Evolutionary conservation across 208 protist genomes (phyloP).

Genomic region (Tritrichomonas musculus): DNA sequence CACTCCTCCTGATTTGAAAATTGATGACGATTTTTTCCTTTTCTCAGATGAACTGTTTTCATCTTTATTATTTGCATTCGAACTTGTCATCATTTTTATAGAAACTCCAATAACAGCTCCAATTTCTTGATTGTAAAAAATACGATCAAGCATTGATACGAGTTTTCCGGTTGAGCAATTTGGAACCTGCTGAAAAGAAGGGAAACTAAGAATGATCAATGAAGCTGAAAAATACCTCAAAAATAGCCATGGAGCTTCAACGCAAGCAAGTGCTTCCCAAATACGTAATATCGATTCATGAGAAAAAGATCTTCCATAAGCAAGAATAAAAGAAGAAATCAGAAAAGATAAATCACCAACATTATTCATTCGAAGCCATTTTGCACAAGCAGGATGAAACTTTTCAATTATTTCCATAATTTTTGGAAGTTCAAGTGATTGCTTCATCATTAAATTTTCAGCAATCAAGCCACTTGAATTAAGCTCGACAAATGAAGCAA

Average conservation of each 20-base stretch:
- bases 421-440: neutral
- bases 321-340: constrained; percentile 10
- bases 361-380: neutral
- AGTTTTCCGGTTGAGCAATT: constrained; percentile 29
- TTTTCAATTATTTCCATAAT: neutral
- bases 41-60: too few species aligned
- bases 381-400: neutral
- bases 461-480: constrained; percentile 21
- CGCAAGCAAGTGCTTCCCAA: neutral
- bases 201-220: neutral
- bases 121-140: neutral
- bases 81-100: neutral
- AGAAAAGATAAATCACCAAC: constrained; percentile 16
- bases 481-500: constrained; percentile 1
- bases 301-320: neutral
- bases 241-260: neutral
- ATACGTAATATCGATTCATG: neutral
- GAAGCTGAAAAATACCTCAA: constrained; percentile 8
- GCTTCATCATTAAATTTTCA: neutral
- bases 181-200: neutral
- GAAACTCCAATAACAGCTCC: constrained; percentile 1
- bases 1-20: too few species aligned
- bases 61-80: too few species aligned
- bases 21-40: too few species aligned
- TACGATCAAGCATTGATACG: neutral